Percentiles rank a stretch among this genome's conserved stretches.
Conservation (phyloP, 2,329 filamentous ascomycete genomes). For the Alternaria novae-zelandiae region DNA sequence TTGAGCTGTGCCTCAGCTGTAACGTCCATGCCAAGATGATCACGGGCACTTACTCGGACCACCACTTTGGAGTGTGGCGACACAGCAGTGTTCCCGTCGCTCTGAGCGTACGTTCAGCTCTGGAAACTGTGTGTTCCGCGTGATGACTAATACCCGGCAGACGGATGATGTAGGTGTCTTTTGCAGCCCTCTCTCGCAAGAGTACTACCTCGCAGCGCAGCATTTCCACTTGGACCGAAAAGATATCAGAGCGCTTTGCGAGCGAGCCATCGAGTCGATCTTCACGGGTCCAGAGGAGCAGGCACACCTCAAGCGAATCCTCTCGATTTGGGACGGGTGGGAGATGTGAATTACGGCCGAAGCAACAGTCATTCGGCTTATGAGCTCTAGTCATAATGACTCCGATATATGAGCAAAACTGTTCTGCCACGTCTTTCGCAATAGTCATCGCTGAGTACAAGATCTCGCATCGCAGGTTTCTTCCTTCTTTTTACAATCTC, state of each 20-base stretch:
- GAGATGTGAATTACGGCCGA: not conserved
- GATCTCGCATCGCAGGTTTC: not conserved
- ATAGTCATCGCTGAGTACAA: not conserved
- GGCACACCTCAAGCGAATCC: no score
- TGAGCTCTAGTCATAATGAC: not conserved
- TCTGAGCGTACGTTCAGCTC: conserved; percentile 67
- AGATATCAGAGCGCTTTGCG: conserved; percentile 63
- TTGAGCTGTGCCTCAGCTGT: conserved; percentile 81
- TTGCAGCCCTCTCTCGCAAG: conserved; percentile 75
- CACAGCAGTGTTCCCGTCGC: conserved; percentile 62
- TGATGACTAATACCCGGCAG: conserved; percentile 51
- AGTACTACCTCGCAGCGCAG: conserved; percentile 74
- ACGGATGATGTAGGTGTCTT: conserved; percentile 87
- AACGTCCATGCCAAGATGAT: conserved; percentile 81
- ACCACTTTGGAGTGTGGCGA: conserved; percentile 80
- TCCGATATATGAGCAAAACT: not conserved
- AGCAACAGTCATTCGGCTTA: not conserved
- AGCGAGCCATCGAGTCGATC: conserved; percentile 67
- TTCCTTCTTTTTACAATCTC: not conserved
- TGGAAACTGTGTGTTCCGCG: not conserved
- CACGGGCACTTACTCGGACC: conserved; percentile 66
- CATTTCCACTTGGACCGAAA: conserved; percentile 66
- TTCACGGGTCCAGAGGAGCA: conserved; percentile 71
- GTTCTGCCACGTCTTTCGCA: not conserved
- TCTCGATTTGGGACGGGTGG: conserved; percentile 38